Conservation (phyloP, 2,329 filamentous ascomycete genomes). For the Bipolaris bicolor region DNA sequence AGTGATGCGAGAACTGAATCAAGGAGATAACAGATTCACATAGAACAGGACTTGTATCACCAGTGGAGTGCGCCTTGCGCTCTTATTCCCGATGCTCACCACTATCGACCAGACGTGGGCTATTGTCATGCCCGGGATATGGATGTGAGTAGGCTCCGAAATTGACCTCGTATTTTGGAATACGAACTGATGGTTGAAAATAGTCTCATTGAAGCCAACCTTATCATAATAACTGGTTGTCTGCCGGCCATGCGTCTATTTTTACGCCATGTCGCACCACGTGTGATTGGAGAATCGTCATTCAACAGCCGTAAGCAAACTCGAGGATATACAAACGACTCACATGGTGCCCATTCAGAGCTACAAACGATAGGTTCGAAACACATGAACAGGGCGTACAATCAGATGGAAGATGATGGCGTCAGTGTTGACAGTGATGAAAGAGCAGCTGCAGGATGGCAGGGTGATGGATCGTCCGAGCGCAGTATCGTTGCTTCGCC, state of each 20-base stretch:
- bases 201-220: constrained; percentile 50
- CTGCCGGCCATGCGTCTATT: constrained; percentile 52
- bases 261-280: constrained; percentile 47
- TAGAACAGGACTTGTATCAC: constrained; percentile 14
- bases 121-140: constrained; percentile 21
- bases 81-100: constrained; percentile 17
- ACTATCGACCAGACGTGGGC: constrained; percentile 21
- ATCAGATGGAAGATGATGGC: constrained; percentile 13
- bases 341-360: constrained; percentile 2
- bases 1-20: not conserved
- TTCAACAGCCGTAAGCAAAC: constrained; percentile 10
- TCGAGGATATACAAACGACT: constrained; percentile 3
- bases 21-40: not conserved
- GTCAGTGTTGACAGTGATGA: constrained; percentile 22
- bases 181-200: not conserved
- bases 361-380: constrained; percentile 16
- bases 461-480: not conserved
- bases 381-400: constrained; percentile 4
- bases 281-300: constrained; percentile 18
- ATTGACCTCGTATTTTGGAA: not conserved
- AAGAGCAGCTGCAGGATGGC: not conserved
- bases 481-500: not conserved
- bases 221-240: constrained; percentile 51
- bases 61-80: constrained; percentile 12
- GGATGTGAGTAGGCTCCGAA: constrained; percentile 13